phyloP scores from a whole-genome alignment of 257 asterid species.

The Scutellaria baicalensis region DNA sequence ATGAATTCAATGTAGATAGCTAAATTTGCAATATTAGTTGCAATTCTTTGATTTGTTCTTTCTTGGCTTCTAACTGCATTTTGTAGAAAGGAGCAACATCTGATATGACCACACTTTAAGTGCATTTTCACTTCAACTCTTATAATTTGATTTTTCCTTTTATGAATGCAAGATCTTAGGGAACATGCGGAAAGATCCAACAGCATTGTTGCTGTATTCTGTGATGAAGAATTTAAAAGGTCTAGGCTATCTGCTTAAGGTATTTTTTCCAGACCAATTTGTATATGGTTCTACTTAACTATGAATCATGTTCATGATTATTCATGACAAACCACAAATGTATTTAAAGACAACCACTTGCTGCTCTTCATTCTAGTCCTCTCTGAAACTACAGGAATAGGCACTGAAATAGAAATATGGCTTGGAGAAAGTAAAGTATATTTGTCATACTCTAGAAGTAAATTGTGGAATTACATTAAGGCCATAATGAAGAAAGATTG shows the following conservation, averaged over 20 bases:
- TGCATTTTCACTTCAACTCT: conserved; percentile 11
- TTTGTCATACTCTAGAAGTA: not conserved
- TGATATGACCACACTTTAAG: not conserved
- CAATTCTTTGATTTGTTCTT: not conserved
- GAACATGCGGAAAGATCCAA: conserved; percentile 74
- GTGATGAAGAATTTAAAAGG: conserved; percentile 67
- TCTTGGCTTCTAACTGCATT: conserved; percentile 4
- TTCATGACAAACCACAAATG: conserved; percentile 2
- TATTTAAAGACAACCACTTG: not conserved
- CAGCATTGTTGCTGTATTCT: conserved; percentile 72
- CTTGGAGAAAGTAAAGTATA: not conserved
- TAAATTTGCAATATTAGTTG: not conserved
- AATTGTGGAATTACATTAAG: not conserved
- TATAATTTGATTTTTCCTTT: conserved; percentile 19
- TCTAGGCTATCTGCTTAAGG: conserved; percentile 82
- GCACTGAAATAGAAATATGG: not conserved
- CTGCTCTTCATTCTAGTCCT: not conserved
- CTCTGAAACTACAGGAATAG: not conserved
- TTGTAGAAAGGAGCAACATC: conserved; percentile 7
- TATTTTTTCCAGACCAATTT: conserved; percentile 18
- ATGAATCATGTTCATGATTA: not conserved
- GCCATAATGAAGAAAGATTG: not conserved
- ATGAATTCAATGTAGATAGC: not conserved
- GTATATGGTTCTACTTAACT: conserved; percentile 12
- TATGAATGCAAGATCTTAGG: conserved; percentile 72